phyloP scores from a whole-genome alignment of 495 filamentous ascomycete genomes.

The Penicillium silybi region DNA sequence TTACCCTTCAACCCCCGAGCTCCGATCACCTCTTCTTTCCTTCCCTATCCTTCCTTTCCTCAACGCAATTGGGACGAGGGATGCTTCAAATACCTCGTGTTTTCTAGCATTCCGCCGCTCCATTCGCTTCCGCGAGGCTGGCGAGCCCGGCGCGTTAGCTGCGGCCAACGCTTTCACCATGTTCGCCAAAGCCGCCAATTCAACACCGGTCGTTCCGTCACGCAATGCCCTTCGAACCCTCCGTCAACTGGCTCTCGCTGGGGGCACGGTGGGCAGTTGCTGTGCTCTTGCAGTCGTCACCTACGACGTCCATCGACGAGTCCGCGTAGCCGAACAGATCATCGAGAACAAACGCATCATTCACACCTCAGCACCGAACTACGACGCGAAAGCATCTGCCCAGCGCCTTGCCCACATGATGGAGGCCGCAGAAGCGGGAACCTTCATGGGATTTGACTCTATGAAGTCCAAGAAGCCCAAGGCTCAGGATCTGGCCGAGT shows the following conservation, averaged over 20 bases:
- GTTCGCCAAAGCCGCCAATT: conserved; percentile 30
- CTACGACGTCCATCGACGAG: conserved; percentile 42
- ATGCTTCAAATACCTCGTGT: background rate
- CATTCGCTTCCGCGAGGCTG: conserved; percentile 19
- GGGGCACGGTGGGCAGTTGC: conserved; percentile 38
- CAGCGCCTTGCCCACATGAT: conserved; percentile 37
- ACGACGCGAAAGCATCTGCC: conserved; percentile 43
- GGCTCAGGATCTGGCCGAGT: background rate
- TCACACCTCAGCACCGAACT: conserved; percentile 41
- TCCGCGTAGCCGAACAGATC: conserved; percentile 39
- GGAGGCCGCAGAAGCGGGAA: conserved; percentile 41
- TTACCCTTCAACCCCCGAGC: conserved; percentile 11
- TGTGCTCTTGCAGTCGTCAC: conserved; percentile 41
- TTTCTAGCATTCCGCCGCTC: background rate
- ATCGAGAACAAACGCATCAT: conserved; percentile 43
- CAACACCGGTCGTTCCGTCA: conserved; percentile 36
- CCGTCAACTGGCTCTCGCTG: conserved; percentile 40
- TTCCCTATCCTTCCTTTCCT: background rate
- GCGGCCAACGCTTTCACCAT: conserved; percentile 31
- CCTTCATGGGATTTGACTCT: conserved; percentile 37
- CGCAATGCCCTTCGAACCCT: conserved; percentile 45
- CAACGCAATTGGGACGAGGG: background rate
- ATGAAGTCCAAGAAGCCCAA: conserved; percentile 25
- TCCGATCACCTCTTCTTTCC: conserved; percentile 5
- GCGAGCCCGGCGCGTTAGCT: conserved; percentile 19